Conservation (phyloP, 805 yeast genomes). For the Starmerella sirachaensis region DNA sequence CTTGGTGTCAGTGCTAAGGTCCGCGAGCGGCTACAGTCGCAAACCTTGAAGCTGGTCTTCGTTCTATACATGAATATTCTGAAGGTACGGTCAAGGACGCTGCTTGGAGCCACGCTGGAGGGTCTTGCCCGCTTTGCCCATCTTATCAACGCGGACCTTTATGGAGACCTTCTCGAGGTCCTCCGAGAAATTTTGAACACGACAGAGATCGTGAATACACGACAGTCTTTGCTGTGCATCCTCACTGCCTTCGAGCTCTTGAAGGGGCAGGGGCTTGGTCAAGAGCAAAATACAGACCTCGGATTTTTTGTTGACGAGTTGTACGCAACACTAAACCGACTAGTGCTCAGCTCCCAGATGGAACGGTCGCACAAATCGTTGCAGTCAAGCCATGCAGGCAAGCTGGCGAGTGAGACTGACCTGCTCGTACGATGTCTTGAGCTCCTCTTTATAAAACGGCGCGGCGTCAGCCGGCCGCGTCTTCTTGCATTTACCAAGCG, state of each 20-base stretch:
- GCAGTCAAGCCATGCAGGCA: constrained; percentile 55
- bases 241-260: constrained; percentile 83
- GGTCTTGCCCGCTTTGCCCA: constrained; percentile 85
- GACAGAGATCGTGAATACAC: constrained; percentile 36
- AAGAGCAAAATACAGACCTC: constrained; percentile 64
- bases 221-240: constrained; percentile 70
- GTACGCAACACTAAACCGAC: constrained; percentile 53
- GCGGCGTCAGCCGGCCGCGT: constrained; percentile 32
- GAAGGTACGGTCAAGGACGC: constrained; percentile 45
- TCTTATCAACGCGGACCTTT: constrained; percentile 79
- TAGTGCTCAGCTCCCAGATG: constrained; percentile 68
- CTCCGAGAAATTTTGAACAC: constrained; percentile 64
- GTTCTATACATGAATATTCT: constrained; percentile 67
- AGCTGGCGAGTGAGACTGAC: constrained; percentile 82
- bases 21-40: constrained; percentile 74
- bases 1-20: constrained; percentile 77
- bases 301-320: constrained; percentile 67
- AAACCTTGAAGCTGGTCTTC: constrained; percentile 61
- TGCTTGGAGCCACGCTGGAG: constrained; percentile 81
- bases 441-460: constrained; percentile 41
- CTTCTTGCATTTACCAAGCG: constrained; percentile 64
- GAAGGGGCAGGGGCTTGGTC: constrained; percentile 43
- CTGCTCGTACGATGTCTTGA: constrained; percentile 66
- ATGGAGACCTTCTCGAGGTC: constrained; percentile 87
- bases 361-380: constrained; percentile 76